Evolutionary conservation across 768 basidiomycete genomes (phyloP).

Genomic region (Amanita jacksonii): DNA sequence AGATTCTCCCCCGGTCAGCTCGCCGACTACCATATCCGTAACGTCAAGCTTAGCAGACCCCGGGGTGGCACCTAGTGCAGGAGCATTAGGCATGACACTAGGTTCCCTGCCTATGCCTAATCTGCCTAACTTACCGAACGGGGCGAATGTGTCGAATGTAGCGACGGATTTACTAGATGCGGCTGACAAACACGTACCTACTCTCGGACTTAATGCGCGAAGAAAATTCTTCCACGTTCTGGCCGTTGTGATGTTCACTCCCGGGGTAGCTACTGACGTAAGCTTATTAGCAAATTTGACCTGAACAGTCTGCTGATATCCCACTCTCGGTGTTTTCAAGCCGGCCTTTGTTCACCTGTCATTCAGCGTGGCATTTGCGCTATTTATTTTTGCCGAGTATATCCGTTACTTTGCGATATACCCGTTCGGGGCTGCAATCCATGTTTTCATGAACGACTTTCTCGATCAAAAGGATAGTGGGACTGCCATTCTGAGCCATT

Average conservation of each 20-base stretch:
- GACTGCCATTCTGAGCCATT: constrained; percentile 94
- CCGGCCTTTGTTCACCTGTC: constrained; percentile 94
- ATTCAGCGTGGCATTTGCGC: constrained; percentile 89
- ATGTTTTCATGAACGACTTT: constrained; percentile 97
- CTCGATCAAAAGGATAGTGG: constrained; percentile 92
- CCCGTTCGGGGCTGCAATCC: constrained; percentile 87
- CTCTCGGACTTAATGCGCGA: constrained; percentile 81
- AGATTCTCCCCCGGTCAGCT: constrained; percentile 1
- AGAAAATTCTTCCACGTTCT: constrained; percentile 96
- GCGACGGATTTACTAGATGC: constrained; percentile 69
- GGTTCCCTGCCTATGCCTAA: constrained; percentile 43
- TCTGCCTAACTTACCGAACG: constrained; percentile 41
- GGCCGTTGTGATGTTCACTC: constrained; percentile 93
- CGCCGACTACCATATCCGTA: constrained; percentile 2
- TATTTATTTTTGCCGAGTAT: constrained; percentile 96
- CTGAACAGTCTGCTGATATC: no score
- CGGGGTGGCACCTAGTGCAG: constrained; percentile 12
- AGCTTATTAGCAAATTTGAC: constrained; percentile 23
- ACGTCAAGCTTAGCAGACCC: constrained; percentile 6
- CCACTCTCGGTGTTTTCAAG: constrained; percentile 33
- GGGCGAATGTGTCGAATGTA: constrained; percentile 37
- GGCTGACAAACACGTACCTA: constrained; percentile 85
- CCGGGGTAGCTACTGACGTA: constrained; percentile 88
- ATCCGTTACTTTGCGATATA: constrained; percentile 97
- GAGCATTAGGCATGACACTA: constrained; percentile 31